Conservation (phyloP, 1,284 basidiomycete genomes). For the Microbotryum saponariae region DNA sequence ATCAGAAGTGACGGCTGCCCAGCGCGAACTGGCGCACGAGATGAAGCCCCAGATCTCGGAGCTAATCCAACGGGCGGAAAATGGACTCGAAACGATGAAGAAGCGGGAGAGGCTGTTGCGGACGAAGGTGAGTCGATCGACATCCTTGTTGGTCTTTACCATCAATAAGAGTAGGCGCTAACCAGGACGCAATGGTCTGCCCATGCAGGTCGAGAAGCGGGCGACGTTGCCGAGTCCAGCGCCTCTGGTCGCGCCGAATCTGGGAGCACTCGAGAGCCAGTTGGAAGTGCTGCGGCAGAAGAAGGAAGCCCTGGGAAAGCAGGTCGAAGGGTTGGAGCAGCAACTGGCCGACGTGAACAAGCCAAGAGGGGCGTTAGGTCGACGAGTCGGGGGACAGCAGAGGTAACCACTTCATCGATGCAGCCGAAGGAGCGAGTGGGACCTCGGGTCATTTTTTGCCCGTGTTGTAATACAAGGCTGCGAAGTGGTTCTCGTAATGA, state of each 20-base stretch:
- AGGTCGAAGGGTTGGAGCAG: slow-evolving; percentile 17
- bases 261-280: slow-evolving; percentile 15
- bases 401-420: no score
- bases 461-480: no score
- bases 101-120: slow-evolving; percentile 17
- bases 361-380: background rate
- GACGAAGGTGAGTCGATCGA: slow-evolving; percentile 14
- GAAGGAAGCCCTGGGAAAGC: slow-evolving; percentile 14
- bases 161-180: no score
- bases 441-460: no score
- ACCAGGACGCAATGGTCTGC: no score
- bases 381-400: background rate
- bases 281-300: slow-evolving; percentile 9
- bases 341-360: background rate
- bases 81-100: slow-evolving; percentile 27
- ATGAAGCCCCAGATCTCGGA: slow-evolving; percentile 33
- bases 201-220: slow-evolving; percentile 19
- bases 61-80: slow-evolving; percentile 27
- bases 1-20: slow-evolving; percentile 21
- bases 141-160: no score
- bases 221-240: background rate
- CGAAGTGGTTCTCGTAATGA: no score
- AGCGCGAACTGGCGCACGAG: slow-evolving; percentile 26
- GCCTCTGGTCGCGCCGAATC: background rate
- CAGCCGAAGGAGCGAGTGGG: no score